Percentiles rank a stretch among this genome's conserved stretches.
phyloP scores from a whole-genome alignment of 2,329 filamentous ascomycete species.

The Pseudocercospora cruenta region DNA sequence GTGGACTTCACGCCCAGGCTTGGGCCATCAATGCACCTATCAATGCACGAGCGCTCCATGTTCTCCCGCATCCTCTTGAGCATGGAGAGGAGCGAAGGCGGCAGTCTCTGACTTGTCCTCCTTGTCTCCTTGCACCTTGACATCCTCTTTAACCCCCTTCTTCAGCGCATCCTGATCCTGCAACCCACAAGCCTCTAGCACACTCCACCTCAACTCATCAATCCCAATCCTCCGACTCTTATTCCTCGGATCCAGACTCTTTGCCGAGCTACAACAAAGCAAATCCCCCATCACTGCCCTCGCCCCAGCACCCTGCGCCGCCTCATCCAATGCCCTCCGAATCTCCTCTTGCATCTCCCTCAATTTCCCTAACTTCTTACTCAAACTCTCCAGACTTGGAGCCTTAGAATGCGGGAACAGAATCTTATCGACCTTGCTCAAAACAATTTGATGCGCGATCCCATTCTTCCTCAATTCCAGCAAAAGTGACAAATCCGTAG shows the following conservation, averaged over 20 bases:
- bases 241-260: slow-evolving; percentile 49
- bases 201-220: slow-evolving; percentile 65
- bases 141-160: neutral
- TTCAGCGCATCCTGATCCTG: slow-evolving; percentile 38
- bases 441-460: slow-evolving; percentile 66
- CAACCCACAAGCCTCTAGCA: slow-evolving; percentile 64
- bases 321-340: slow-evolving; percentile 48
- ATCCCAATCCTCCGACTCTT: slow-evolving; percentile 63
- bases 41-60: too few species aligned
- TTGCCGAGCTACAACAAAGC: slow-evolving; percentile 61
- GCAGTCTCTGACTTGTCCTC: neutral
- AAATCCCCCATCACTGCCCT: slow-evolving; percentile 59
- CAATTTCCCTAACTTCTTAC: slow-evolving; percentile 40
- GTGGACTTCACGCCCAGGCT: neutral
- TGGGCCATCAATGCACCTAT: neutral
- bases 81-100: neutral
- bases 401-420: slow-evolving; percentile 41
- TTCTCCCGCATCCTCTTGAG: neutral
- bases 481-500: slow-evolving; percentile 62
- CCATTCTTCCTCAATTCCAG: slow-evolving; percentile 58
- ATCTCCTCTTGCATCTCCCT: slow-evolving; percentile 45
- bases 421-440: slow-evolving; percentile 68
- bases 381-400: slow-evolving; percentile 31
- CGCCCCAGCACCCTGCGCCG: slow-evolving; percentile 38
- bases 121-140: slow-evolving; percentile 7